Base-by-base conservation (phyloP, 345 rosid species). In the Aethionema arabicum region DNA sequence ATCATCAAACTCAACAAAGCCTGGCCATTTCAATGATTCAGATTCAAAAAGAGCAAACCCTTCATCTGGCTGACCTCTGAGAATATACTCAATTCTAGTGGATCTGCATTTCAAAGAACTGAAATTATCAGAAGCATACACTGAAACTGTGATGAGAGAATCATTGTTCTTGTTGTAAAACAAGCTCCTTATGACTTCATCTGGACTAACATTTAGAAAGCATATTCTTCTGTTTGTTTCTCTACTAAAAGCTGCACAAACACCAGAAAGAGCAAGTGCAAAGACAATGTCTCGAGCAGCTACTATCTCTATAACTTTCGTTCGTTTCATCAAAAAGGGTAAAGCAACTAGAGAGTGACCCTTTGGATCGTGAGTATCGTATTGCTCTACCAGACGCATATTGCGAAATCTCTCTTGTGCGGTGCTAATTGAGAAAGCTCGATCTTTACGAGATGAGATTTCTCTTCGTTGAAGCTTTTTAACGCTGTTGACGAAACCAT, bases 1-100 rank as follows among this genome's bases (percentile, higher is more conserved):
- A 78, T 92, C 98, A 78, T 92, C 98, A 78, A 92, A 92, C 83
- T 92, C 98, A 6, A 92, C 98, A 78, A 92, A 92, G 12, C 98
- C 98, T 15, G 98, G 98, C 98, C 98, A 92, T 68, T 89, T 92
- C 45, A 92, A 78, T n/a, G 95, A 86, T 53, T 92, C 96, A 4
- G 98, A 91, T 73, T 88, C 96, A 73, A 91, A 88, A 62, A 92
- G 89, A 8, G 98, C 80, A 76, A 92, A 92, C 29, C 97, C 97
- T 42, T 89, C 88, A 80, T 89, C 98, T 11, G 97, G 97, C 77
- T 89, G 82, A 59, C 91, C 91, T 78, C 97, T 84, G 56, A 83
- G 73, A 46, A 92, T 92, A 7, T 65, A 89, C 98, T 92, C 98
- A 31, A 89, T 85, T 75, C 91, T 77, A 37, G 96, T 89, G 15